These are phyloP conservation scores for Diaporthe aspalathi DNA, from an alignment of 2,329 filamentous ascomycete species.

Conservation along the genomic window DNA sequence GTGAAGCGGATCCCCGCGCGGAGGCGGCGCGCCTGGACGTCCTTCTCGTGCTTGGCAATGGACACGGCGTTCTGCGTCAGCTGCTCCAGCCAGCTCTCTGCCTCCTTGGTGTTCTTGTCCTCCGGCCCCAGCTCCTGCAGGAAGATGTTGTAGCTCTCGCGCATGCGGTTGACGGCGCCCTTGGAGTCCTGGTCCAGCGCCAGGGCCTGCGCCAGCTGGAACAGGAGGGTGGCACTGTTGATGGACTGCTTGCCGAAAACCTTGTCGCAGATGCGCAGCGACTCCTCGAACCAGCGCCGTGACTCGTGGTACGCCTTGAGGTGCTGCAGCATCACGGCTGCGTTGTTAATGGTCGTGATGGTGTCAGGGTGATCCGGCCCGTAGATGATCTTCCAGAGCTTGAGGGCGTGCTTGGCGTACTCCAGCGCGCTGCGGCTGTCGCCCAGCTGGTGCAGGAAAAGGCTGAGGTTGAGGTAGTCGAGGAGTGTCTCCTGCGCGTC, in stretches of 20 bases:
- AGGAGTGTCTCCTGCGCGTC: conserved; percentile 95
- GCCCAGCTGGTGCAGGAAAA: conserved; percentile 92
- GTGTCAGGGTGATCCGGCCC: conserved; percentile 94
- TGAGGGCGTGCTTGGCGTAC: conserved; percentile 91
- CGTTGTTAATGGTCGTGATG: conserved; percentile 98
- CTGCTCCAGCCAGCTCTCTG: conserved; percentile 95
- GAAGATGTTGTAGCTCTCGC: conserved; percentile 97
- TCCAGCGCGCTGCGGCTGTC: conserved; percentile 89
- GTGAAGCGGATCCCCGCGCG: conserved; percentile 76
- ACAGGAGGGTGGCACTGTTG: conserved; percentile 93
- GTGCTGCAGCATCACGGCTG: conserved; percentile 96
- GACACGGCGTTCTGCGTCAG: conserved; percentile 95
- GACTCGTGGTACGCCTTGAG: conserved; percentile 96
- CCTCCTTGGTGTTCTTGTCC: conserved; percentile 98
- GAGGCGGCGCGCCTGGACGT: conserved; percentile 79
- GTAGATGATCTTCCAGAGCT: conserved; percentile 97
- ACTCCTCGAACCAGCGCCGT: conserved; percentile 95
- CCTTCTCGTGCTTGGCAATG: conserved; percentile 93
- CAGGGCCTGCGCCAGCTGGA: conserved; percentile 95
- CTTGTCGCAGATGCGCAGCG: conserved; percentile 86
- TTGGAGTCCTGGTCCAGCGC: conserved; percentile 97
- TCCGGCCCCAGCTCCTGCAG: conserved; percentile 84
- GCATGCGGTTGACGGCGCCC: conserved; percentile 91
- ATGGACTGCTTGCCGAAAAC: conserved; percentile 91
- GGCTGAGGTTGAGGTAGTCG: conserved; percentile 93